These are phyloP conservation scores for Suillus tomentosus DNA, from an alignment of 768 basidiomycete genomes.

Conservation along the genomic window DNA sequence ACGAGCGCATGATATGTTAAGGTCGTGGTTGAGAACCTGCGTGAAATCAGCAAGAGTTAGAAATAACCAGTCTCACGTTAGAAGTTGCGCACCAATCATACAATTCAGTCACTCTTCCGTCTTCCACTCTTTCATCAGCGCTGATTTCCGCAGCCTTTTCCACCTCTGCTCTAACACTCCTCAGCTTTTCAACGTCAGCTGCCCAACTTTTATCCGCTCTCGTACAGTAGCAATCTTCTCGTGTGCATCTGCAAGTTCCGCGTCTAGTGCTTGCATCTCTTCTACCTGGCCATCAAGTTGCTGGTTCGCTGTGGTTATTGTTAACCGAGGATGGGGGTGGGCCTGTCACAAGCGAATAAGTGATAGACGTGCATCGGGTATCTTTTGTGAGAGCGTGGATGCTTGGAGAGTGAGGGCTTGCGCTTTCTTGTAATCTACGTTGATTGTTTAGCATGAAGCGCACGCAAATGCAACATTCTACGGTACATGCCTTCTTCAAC, in stretches of 20 bases:
- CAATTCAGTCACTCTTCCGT: conserved; percentile 51
- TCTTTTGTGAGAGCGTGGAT: conserved; percentile 65
- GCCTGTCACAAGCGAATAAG: conserved; percentile 80
- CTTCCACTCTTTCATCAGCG: conserved; percentile 45
- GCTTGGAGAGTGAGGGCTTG: conserved; percentile 56
- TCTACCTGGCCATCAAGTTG: conserved; percentile 75
- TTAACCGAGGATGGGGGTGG: conserved; percentile 79
- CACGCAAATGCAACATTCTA: conserved; percentile 2
- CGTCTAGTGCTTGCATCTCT: conserved; percentile 77
- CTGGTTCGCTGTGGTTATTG: conserved; percentile 71
- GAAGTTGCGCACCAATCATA: conserved; percentile 63
- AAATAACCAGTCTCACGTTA: background rate
- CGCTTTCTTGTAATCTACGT: conserved; percentile 60
- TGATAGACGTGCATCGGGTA: conserved; percentile 80
- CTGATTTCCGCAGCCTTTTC: conserved; percentile 63
- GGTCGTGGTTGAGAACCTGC: conserved; percentile 73
- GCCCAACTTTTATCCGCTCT: conserved; percentile 59
- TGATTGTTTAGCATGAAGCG: background rate
- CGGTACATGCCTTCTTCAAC: conserved; percentile 63
- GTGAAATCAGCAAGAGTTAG: background rate
- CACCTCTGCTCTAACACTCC: conserved; percentile 63
- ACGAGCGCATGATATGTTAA: conserved; percentile 63
- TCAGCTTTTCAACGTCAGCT: conserved; percentile 29
- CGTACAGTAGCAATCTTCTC: conserved; percentile 54
- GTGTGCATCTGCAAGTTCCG: conserved; percentile 58